phyloP scores from a whole-genome alignment of 2,329 filamentous ascomycete genomes.

The Beauveria sp. region DNA sequence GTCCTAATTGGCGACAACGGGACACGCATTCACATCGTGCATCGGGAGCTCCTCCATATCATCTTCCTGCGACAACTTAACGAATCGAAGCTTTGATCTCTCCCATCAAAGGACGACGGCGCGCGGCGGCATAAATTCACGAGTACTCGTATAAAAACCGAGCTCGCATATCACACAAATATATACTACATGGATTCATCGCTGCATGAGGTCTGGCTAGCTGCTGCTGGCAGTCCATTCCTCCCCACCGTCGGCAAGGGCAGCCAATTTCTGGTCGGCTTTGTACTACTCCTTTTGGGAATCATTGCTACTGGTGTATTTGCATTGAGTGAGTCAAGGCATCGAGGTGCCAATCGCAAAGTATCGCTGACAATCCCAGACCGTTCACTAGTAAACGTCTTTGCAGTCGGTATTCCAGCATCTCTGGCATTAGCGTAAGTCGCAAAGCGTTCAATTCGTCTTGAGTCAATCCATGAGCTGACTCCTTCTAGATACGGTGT shows the following conservation, averaged over 20 bases:
- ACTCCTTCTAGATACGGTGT: conserved; percentile 64
- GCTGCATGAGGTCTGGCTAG: conserved; percentile 87
- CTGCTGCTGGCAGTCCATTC: conserved; percentile 81
- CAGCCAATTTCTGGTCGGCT: conserved; percentile 75
- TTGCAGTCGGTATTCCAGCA: conserved; percentile 74
- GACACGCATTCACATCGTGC: conserved; percentile 27
- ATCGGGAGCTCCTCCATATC: conserved; percentile 19
- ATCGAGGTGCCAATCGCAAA: not conserved
- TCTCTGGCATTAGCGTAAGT: conserved; percentile 84
- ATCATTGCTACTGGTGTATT: conserved; percentile 71
- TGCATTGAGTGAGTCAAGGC: conserved; percentile 62
- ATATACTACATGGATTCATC: conserved; percentile 62
- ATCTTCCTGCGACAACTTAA: conserved; percentile 5
- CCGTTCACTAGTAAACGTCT: conserved; percentile 69
- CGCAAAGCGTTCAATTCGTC: conserved; percentile 3
- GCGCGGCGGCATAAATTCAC: not conserved
- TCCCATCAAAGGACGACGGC: not conserved
- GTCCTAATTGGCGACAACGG: conserved; percentile 22
- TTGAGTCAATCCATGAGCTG: conserved; percentile 13
- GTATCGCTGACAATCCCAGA: conserved; percentile 44
- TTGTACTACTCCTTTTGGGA: conserved; percentile 64
- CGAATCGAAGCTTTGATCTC: not conserved
- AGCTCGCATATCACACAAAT: not conserved
- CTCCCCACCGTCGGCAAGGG: conserved; percentile 71
- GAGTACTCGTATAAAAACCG: not conserved